Conservation (phyloP, 2,329 filamentous ascomycete genomes). For the Pleoardoris graminearum region DNA sequence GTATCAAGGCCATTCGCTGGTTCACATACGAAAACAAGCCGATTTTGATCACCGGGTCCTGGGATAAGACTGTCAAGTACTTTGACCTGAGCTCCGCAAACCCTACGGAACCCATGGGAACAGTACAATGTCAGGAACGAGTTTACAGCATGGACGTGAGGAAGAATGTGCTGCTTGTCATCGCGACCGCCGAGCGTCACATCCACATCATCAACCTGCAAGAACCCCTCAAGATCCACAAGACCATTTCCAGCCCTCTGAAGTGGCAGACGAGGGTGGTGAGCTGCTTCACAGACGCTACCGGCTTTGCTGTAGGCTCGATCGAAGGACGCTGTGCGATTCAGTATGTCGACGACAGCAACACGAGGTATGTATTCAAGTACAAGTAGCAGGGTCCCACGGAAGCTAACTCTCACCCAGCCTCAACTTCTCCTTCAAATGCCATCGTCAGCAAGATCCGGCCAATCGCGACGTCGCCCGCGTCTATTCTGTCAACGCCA, state of each 20-base stretch:
- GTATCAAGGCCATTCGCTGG: constrained; percentile 75
- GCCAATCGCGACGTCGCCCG: constrained; percentile 70
- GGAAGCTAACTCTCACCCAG: constrained; percentile 26
- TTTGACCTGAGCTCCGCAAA: constrained; percentile 67
- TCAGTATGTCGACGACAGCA: constrained; percentile 97
- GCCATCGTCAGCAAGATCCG: constrained; percentile 80
- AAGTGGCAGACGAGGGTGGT: constrained; percentile 98
- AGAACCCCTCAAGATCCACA: constrained; percentile 89
- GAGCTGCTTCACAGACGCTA: constrained; percentile 89
- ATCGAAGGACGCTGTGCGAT: constrained; percentile 98
- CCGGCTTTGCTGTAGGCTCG: constrained; percentile 91
- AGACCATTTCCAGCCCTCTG: constrained; percentile 90
- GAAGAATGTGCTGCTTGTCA: constrained; percentile 77
- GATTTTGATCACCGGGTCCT: constrained; percentile 89
- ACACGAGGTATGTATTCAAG: constrained; percentile 59
- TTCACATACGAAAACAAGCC: constrained; percentile 65
- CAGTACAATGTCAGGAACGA: constrained; percentile 71
- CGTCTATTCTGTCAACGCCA: constrained; percentile 94
- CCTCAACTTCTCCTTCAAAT: constrained; percentile 99
- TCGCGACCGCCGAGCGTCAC: constrained; percentile 92
- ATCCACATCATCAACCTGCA: constrained; percentile 94
- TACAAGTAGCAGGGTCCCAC: no score
- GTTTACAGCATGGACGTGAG: constrained; percentile 92
- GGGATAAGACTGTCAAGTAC: constrained; percentile 90
- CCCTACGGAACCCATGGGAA: constrained; percentile 60